Base-by-base conservation (phyloP, 1,284 basidiomycete species). In the Neonothopanus nambi region DNA sequence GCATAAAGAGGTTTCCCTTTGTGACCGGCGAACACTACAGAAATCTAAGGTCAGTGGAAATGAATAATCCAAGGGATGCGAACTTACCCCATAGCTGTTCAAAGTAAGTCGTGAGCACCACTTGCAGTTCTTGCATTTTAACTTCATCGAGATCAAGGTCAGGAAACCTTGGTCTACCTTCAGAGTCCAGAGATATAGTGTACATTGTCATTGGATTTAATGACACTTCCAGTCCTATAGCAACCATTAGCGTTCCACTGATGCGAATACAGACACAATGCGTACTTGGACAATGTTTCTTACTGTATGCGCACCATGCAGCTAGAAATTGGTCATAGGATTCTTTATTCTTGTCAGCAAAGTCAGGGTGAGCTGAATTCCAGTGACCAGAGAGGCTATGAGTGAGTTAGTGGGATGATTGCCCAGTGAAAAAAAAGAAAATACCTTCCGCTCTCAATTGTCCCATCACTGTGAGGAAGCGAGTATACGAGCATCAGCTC, bases 391-490 rank as follows among this genome's bases (percentile, higher is more conserved):
- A n/a, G n/a, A n/a, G n/a, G n/a, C n/a, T n/a, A n/a, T n/a, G n/a
- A n/a, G n/a, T n/a, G n/a, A n/a, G n/a, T n/a, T n/a, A n/a, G n/a
- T n/a, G n/a, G n/a, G n/a, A n/a, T n/a, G n/a, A n/a, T n/a, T n/a
- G n/a, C n/a, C 21, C 5, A 26, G 33, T 30, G 26, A 17, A 28
- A n/a, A 44, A 30, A 26, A 23, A 26, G 20, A 47, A 9, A 17
- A 24, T 44, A 44, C 30, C 26, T n/a, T 35, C 44, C 44, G 20
- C 44, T 47, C 12, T 47, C 44, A 13, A 47, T 6, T 47, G 21
- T 6, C 6, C 44, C 44, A 30, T 47, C 44, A n/a, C 35, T 30
- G 21, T 20, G 30, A 33, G 26, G n/a, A 20, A 47, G 35, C 28
- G 26, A 26, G 44, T 47, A 47, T 13, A 47, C 12, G 4, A 47